A percentile compares a stretch with the other conserved stretches of the same genome.
Conservation (phyloP, 2,329 filamentous ascomycete species). For the Grosmannia huntii region DNA sequence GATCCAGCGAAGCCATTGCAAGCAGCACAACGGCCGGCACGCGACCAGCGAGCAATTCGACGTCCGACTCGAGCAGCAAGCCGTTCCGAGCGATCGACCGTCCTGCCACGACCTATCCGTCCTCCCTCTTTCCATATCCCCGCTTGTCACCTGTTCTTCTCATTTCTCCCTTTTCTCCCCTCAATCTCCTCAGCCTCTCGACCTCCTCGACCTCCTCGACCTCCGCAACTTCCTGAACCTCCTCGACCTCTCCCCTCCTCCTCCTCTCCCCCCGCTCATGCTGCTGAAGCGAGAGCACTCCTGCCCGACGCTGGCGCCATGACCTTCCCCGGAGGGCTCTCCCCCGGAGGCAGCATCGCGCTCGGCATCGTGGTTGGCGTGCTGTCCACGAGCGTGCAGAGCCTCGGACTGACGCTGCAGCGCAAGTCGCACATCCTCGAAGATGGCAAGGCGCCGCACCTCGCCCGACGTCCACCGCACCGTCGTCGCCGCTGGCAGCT, state of each 20-base stretch:
- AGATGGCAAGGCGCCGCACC: constrained; percentile 75
- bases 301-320: constrained; percentile 34
- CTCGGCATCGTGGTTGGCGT: constrained; percentile 89
- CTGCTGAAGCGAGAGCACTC: not conserved
- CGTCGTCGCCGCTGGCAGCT: constrained; percentile 88
- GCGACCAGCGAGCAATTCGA: no score
- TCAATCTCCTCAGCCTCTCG: not conserved
- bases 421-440: constrained; percentile 97
- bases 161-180: not conserved
- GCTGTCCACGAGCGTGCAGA: constrained; percentile 87
- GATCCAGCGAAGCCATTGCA: no score
- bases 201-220: no score
- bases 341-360: constrained; percentile 64
- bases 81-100: no score
- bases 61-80: no score
- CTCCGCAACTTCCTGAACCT: not conserved
- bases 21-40: no score
- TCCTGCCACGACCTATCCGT: no score
- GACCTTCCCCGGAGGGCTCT: constrained; percentile 63
- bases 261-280: not conserved
- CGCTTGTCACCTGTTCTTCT: not conserved
- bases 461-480: constrained; percentile 75
- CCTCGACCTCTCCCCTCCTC: not conserved
- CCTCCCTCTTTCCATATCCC: not conserved
- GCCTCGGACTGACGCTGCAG: constrained; percentile 86